Evolutionary conservation across 164 flowering plant genomes (phyloP), one percentile per base, ranked within the genome.

Genomic region (Dillenia turbinata): DNA sequence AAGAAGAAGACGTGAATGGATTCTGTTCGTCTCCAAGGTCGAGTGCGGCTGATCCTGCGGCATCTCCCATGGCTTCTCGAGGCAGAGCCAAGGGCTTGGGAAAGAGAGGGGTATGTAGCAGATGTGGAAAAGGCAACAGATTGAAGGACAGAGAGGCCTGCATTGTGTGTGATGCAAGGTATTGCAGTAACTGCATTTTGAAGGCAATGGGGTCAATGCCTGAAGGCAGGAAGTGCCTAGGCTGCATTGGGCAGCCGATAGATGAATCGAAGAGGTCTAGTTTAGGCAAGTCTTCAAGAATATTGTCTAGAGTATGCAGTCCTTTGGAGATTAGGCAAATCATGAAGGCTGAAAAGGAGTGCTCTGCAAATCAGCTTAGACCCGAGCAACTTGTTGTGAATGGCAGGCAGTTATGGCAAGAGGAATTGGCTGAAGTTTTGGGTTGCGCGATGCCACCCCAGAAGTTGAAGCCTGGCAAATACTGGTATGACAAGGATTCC

Each of bases 161-260:
- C 46, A 13, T 83, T 24, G 87, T 79, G 8, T 83, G 87, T 60
- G 81, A 70, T 59, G 74, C 82, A 1, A 73, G 68, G 73, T 83
- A 78, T 43, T 83, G 87, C 43, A 62, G 74, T 44, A 79, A 79
- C 50, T 81, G 87, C 54, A 61, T 83, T 71, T 73, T 83, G 5
- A 83, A 75, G 69, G 85, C 87, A 0, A 83, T 83, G 87, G 87
- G 87, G 12, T 83, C 87, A 9, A 83, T 83, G 87, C 87, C 87
- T 1, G 87, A 83, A 58, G 87, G 87, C 43, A 68, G 87, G 47
- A 83, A 83, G 52, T 83, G 87, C 47, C 80, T 83, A 46, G 69
- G 70, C 54, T 83, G 87, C 69, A 81, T 83, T 57, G 83, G 83
- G 49, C 47, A 72, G 47, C 80, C 80, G 10, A 83, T 83, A 22